Evolutionary conservation across 2,329 filamentous ascomycete species (phyloP).

Genomic region (Orbilia quercus): DNA sequence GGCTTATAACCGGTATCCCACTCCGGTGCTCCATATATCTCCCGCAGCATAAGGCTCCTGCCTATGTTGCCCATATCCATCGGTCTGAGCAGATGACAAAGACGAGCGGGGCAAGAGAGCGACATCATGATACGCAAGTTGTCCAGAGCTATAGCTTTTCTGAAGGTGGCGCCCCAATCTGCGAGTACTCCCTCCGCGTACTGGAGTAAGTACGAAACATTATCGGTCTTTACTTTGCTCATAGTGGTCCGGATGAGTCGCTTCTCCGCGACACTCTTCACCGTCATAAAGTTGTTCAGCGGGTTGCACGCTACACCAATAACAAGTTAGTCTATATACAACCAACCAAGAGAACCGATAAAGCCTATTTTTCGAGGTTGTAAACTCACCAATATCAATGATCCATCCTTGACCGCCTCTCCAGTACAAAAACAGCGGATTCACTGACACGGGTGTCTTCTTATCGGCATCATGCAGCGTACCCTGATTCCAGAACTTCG

Average conservation of each 20-base stretch:
- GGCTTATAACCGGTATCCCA: not conserved
- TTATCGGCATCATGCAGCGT: not conserved
- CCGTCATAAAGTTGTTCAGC: not conserved
- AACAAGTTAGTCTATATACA: not conserved
- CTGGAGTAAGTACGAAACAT: not conserved
- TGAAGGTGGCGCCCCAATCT: not conserved
- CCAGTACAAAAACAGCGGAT: constrained; percentile 14
- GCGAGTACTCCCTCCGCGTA: not conserved
- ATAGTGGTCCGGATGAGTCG: not conserved
- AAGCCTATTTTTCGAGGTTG: not conserved
- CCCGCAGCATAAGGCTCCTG: not conserved
- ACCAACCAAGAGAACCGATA: not conserved
- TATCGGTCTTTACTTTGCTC: too few relatives aligned
- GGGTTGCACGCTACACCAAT: constrained; percentile 7
- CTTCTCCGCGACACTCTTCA: not conserved
- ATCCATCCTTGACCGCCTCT: constrained; percentile 7
- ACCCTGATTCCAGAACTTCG: not conserved
- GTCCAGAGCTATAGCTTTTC: constrained; percentile 2
- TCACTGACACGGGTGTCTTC: not conserved
- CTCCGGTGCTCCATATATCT: constrained; percentile 7
- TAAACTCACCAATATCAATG: not conserved
- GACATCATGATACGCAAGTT: constrained; percentile 3
- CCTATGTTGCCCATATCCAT: not conserved
- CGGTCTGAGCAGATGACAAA: constrained; percentile 1
- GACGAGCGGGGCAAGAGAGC: not conserved